phyloP scores from a whole-genome alignment of 2,329 filamentous ascomycete species.

The Monilinia fructicola region DNA sequence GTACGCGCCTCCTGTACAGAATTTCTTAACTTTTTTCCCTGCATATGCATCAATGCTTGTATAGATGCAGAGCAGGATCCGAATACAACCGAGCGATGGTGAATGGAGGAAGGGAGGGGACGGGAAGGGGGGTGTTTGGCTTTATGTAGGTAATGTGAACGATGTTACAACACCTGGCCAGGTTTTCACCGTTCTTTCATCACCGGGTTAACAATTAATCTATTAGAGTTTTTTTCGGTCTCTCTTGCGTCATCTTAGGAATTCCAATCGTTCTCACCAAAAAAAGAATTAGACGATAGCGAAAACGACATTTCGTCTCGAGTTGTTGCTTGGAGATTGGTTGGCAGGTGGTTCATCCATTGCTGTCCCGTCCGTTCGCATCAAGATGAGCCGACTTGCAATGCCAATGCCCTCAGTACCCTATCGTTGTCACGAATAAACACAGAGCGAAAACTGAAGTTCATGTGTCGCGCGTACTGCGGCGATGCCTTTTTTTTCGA shows the following conservation, averaged over 20 bases:
- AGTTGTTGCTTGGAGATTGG: too few species aligned
- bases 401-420: too few species aligned
- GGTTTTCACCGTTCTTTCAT: conserved; percentile 6
- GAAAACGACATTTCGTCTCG: neutral
- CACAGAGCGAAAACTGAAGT: too few species aligned
- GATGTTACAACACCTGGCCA: neutral
- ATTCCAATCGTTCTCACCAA: neutral
- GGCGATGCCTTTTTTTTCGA: too few species aligned
- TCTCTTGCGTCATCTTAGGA: conserved; percentile 1
- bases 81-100: neutral
- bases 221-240: neutral
- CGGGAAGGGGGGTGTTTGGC: neutral
- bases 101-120: neutral
- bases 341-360: too few species aligned
- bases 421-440: too few species aligned
- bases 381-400: too few species aligned
- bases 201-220: neutral
- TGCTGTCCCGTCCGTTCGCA: too few species aligned
- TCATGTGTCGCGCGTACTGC: too few species aligned
- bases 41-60: neutral
- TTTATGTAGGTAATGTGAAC: neutral
- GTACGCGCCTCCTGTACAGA: neutral
- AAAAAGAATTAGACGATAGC: neutral
- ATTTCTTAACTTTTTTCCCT: conserved; percentile 1
- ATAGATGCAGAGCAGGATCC: neutral